Conservation (phyloP, 805 yeast genomes). For the Spathaspora sp. region DNA sequence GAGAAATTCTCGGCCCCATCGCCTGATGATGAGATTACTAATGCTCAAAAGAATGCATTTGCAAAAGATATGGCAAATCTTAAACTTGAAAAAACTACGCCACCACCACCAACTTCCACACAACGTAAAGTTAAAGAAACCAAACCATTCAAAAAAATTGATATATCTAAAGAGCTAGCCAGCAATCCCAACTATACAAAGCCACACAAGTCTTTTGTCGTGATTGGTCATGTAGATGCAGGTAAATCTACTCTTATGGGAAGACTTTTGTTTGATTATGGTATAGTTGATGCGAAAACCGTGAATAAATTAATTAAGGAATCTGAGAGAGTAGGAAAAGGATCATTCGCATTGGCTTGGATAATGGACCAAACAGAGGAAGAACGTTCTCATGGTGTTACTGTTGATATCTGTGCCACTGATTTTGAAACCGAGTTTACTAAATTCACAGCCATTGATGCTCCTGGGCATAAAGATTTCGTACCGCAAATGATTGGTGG, state of each 20-base stretch:
- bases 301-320: slow-evolving; percentile 62
- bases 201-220: slow-evolving; percentile 68
- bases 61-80: slow-evolving; percentile 27
- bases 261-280: slow-evolving; percentile 60
- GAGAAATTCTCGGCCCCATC: slow-evolving; percentile 65
- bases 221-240: slow-evolving; percentile 84
- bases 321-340: slow-evolving; percentile 65
- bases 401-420: slow-evolving; percentile 73
- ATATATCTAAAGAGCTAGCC: slow-evolving; percentile 37
- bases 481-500: slow-evolving; percentile 87
- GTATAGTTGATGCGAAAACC: slow-evolving; percentile 62
- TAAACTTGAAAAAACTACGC: slow-evolving; percentile 13
- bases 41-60: slow-evolving; percentile 52
- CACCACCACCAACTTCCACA: background rate
- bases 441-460: slow-evolving; percentile 70
- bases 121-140: slow-evolving; percentile 15
- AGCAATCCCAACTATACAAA: slow-evolving; percentile 32
- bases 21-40: slow-evolving; percentile 72
- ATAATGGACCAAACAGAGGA: slow-evolving; percentile 77
- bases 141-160: slow-evolving; percentile 42
- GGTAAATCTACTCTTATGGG: slow-evolving; percentile 84
- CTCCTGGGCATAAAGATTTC: slow-evolving; percentile 82
- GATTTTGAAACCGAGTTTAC: slow-evolving; percentile 54
- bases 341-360: slow-evolving; percentile 84
- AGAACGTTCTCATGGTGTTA: slow-evolving; percentile 73